Percentiles rank a stretch among this genome's conserved stretches.
These are phyloP conservation scores for Bryoerythrophyllum caledonicum DNA, from an alignment of 225 moss, liverwort and hornwort species.

Conservation along the genomic window DNA sequence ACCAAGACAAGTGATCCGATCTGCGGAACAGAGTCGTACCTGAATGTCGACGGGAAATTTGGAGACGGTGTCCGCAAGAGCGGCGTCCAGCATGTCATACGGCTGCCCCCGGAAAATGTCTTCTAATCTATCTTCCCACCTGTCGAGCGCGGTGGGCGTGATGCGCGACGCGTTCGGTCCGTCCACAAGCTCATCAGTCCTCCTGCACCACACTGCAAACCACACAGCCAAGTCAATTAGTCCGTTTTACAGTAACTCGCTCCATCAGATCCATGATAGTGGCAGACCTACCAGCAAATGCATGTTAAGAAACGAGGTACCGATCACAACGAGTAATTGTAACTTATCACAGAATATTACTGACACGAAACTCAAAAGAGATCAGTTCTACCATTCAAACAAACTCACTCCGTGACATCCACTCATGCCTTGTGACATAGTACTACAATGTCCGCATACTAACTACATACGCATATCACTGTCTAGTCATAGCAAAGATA, in stretches of 20 bases:
- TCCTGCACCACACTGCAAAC: slow-evolving; percentile 85
- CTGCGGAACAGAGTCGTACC: slow-evolving; percentile 28
- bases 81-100: slow-evolving; percentile 98
- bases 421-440: no score
- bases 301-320: not conserved
- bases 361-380: no score
- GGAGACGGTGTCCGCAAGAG: slow-evolving; percentile 80
- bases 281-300: not conserved
- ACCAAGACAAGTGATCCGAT: no score
- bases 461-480: not conserved
- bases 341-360: no score
- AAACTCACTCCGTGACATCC: no score
- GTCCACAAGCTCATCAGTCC: slow-evolving; percentile 96
- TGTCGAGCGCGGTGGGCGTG: slow-evolving; percentile 81
- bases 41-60: slow-evolving; percentile 91
- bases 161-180: slow-evolving; percentile 94
- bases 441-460: not conserved
- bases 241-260: not conserved
- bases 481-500: not conserved
- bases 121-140: slow-evolving; percentile 94
- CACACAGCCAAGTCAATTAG: not conserved
- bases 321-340: not conserved
- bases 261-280: not conserved
- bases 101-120: slow-evolving; percentile 90
- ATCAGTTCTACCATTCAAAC: no score